phyloP scores from a whole-genome alignment of 768 basidiomycete genomes.

The Lanmaoa rubissima region DNA sequence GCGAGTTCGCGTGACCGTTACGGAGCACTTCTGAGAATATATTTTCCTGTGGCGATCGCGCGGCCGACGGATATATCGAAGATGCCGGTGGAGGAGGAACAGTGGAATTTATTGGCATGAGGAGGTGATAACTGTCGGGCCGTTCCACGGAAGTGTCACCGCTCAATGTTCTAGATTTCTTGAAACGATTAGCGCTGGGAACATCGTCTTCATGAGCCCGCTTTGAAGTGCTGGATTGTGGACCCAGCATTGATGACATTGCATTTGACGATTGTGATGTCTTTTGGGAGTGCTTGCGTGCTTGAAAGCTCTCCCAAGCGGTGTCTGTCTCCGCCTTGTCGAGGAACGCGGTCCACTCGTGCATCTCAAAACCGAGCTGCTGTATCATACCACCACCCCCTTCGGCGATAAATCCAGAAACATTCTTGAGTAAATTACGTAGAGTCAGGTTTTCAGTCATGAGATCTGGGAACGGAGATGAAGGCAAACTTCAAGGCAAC shows the following conservation, averaged over 20 bases:
- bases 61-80: constrained; percentile 44
- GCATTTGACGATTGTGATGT: constrained; percentile 30
- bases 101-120: constrained; percentile 51
- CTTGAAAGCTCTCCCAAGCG: constrained; percentile 85
- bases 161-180: constrained; percentile 47
- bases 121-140: constrained; percentile 49
- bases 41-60: constrained; percentile 46
- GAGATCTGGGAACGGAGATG: constrained; percentile 50
- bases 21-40: constrained; percentile 65
- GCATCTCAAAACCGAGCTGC: constrained; percentile 74
- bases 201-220: constrained; percentile 33
- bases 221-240: constrained; percentile 20
- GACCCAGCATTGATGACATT: constrained; percentile 33
- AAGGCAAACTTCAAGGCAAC: neutral
- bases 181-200: constrained; percentile 35
- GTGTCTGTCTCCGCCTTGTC: constrained; percentile 91
- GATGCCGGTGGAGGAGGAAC: constrained; percentile 33
- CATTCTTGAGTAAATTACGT: constrained; percentile 70
- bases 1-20: constrained; percentile 46
- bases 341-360: constrained; percentile 78
- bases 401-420: constrained; percentile 83
- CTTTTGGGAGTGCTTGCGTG: constrained; percentile 49
- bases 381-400: constrained; percentile 76
- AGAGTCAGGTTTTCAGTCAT: constrained; percentile 89
- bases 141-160: constrained; percentile 44